phyloP scores from a whole-genome alignment of 1,284 basidiomycete species.

The Hymenochaete sp. region DNA sequence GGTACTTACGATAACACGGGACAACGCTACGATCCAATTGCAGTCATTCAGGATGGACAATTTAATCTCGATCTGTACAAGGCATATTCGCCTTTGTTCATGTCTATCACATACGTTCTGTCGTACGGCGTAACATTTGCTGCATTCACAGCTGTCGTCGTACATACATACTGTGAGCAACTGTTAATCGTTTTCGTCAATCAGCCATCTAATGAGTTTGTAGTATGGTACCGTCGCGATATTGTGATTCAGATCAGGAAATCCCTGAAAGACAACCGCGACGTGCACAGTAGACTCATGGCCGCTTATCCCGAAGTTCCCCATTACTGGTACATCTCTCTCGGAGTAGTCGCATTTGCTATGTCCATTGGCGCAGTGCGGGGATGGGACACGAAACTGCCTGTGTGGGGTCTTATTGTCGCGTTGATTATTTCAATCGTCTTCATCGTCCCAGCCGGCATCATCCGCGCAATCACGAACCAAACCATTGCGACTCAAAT shows the following conservation, averaged over 20 bases:
- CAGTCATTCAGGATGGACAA: constrained; percentile 49
- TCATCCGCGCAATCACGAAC: constrained; percentile 81
- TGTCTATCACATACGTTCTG: constrained; percentile 55
- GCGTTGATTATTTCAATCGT: constrained; percentile 45
- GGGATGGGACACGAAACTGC: constrained; percentile 61
- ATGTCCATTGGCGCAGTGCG: constrained; percentile 58
- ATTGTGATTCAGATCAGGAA: constrained; percentile 60
- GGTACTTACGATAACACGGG: constrained; percentile 65
- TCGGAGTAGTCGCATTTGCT: constrained; percentile 53
- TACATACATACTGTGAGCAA: constrained; percentile 71
- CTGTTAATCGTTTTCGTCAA: constrained; percentile 18
- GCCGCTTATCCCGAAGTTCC: constrained; percentile 72
- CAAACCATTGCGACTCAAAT: constrained; percentile 61
- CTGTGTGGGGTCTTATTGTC: constrained; percentile 66
- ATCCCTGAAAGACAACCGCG: constrained; percentile 61
- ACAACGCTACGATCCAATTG: constrained; percentile 50
- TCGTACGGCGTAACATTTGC: constrained; percentile 72
- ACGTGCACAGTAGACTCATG: constrained; percentile 84
- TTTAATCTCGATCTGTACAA: constrained; percentile 59
- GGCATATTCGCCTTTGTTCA: constrained; percentile 66
- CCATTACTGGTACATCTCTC: constrained; percentile 60
- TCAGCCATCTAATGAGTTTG: constrained; percentile 13
- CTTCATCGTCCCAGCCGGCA: constrained; percentile 63
- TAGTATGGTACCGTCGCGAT: constrained; percentile 80
- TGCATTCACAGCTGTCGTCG: constrained; percentile 59